phyloP scores from a whole-genome alignment of 2,329 filamentous ascomycete species.

The Penicillium hesseltinei region DNA sequence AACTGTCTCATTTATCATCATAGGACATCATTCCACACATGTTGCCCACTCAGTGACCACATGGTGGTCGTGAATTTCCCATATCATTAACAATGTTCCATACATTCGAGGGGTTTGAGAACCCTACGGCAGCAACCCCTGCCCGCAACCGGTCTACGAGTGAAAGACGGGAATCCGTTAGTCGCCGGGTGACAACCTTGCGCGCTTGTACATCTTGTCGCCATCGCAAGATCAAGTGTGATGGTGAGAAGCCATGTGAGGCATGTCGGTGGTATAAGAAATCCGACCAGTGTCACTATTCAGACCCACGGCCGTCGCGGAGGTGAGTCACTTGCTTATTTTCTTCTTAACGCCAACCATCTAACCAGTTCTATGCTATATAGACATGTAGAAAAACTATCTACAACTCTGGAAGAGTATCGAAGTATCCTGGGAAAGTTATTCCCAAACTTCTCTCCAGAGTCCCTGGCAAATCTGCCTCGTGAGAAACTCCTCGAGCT shows the following conservation, averaged over 20 bases:
- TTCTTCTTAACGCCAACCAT: slow-evolving; percentile 19
- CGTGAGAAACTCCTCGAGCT: slow-evolving; percentile 61
- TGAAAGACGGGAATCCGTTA: slow-evolving; percentile 36
- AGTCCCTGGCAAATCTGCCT: slow-evolving; percentile 53
- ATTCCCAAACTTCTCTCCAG: slow-evolving; percentile 59
- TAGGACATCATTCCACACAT: slow-evolving; percentile 1
- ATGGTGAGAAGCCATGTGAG: slow-evolving; percentile 76
- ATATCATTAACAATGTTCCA: slow-evolving; percentile 38
- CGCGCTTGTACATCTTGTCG: slow-evolving; percentile 72
- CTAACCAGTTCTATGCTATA: neutral
- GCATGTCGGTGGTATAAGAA: slow-evolving; percentile 80
- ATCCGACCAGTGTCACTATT: slow-evolving; percentile 75
- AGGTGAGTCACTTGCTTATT: slow-evolving; percentile 54
- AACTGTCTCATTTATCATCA: neutral
- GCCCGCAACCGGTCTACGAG: slow-evolving; percentile 28
- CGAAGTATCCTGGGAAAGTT: slow-evolving; percentile 61
- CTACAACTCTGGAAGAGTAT: slow-evolving; percentile 65
- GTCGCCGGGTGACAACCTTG: slow-evolving; percentile 39
- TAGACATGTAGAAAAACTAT: slow-evolving; percentile 55
- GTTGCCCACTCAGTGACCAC: slow-evolving; percentile 3
- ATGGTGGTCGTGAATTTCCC: slow-evolving; percentile 15
- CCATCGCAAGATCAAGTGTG: slow-evolving; percentile 78
- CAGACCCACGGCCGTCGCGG: slow-evolving; percentile 75
- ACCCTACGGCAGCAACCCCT: slow-evolving; percentile 30
- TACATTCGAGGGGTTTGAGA: slow-evolving; percentile 44